These are phyloP conservation scores for Solanum sitiens DNA, from an alignment of 257 asterid species.

Conservation along the genomic window DNA sequence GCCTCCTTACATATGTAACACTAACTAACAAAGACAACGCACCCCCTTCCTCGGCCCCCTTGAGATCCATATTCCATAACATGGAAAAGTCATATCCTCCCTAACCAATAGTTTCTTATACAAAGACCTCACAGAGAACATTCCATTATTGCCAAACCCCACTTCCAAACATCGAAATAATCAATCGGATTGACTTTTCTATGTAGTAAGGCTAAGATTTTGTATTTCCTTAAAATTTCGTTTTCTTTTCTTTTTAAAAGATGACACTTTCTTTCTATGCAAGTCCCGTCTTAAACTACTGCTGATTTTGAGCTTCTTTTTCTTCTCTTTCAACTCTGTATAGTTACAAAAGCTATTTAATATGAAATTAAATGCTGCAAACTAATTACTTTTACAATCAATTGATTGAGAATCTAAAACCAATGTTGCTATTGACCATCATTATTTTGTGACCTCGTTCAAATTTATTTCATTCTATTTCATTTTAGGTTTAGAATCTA, in stretches of 20 bases:
- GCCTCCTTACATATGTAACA: background rate
- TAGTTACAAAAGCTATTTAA: background rate
- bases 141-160: background rate
- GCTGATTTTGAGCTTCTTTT: background rate
- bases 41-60: background rate
- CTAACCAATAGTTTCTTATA: background rate
- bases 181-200: background rate
- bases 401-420: background rate
- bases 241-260: background rate
- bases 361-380: background rate
- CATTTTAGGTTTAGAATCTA: background rate
- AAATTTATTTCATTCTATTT: background rate
- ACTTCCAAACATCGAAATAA: background rate
- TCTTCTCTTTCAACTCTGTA: background rate
- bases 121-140: background rate
- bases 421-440: background rate
- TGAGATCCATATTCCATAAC: background rate
- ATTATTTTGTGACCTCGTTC: background rate
- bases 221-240: background rate
- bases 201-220: background rate
- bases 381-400: background rate
- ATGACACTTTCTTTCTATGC: background rate
- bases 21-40: background rate
- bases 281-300: background rate
- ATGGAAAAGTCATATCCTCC: background rate